A percentile compares a stretch with the other conserved stretches of the same genome.
Conservation (phyloP, 2,329 filamentous ascomycete genomes). For the Calonectria crousiana region DNA sequence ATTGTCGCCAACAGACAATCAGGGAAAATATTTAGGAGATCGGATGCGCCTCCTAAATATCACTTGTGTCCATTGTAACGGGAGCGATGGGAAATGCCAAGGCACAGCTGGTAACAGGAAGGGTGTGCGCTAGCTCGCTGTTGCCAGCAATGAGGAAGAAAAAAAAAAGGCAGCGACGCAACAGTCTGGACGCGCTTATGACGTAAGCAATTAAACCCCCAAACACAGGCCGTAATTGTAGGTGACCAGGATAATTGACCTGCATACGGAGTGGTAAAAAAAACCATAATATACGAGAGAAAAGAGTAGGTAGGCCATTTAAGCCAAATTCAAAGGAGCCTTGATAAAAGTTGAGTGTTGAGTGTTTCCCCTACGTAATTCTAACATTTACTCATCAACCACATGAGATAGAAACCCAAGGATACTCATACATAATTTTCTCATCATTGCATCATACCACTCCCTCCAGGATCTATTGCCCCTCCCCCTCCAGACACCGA, state of each 20-base stretch:
- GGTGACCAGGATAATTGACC: not conserved
- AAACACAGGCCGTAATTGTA: not conserved
- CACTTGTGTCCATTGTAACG: conserved; percentile 1
- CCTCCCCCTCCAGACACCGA: conserved; percentile 18
- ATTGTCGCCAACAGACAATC: conserved; percentile 18
- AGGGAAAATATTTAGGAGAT: not conserved
- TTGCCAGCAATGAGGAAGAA: not conserved
- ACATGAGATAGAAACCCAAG: conserved; percentile 25
- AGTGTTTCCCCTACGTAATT: conserved; percentile 28
- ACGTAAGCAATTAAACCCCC: conserved; percentile 21
- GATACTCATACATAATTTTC: conserved; percentile 28
- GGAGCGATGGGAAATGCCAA: not conserved
- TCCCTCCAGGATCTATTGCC: conserved; percentile 13
- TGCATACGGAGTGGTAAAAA: not conserved
- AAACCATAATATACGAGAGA: not conserved
- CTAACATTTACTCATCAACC: conserved; percentile 25
- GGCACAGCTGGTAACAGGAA: not conserved
- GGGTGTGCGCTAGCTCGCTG: not conserved
- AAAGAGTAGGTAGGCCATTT: not conserved
- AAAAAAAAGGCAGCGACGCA: not conserved
- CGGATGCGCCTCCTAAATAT: not conserved
- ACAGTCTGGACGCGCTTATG: not conserved
- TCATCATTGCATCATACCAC: conserved; percentile 39
- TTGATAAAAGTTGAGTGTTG: conserved; percentile 20
- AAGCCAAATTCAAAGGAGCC: not conserved